phyloP scores from a whole-genome alignment of 2,329 filamentous ascomycete species.

The Claviceps sp. region DNA sequence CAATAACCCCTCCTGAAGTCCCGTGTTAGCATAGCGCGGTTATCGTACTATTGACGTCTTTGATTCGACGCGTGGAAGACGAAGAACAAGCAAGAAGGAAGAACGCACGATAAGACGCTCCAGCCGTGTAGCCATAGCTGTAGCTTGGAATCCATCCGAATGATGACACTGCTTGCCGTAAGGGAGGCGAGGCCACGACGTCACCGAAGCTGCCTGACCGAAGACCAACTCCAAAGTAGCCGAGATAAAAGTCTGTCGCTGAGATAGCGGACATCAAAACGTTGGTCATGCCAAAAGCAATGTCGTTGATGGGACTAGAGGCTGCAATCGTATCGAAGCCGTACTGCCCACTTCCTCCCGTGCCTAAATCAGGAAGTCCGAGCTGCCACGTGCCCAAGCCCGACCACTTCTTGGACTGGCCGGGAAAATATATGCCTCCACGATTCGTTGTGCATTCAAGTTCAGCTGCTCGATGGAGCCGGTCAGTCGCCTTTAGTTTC shows the following conservation, averaged over 20 bases:
- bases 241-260: slow-evolving; percentile 40
- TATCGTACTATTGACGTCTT: not conserved
- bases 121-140: slow-evolving; percentile 64
- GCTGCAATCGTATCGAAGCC: slow-evolving; percentile 38
- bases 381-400: slow-evolving; percentile 46
- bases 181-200: slow-evolving; percentile 34
- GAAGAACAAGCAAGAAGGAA: not conserved
- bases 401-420: slow-evolving; percentile 43
- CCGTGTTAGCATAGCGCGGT: not conserved
- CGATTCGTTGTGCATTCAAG: slow-evolving; percentile 40
- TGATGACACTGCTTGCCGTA: slow-evolving; percentile 44
- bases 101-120: slow-evolving; percentile 54
- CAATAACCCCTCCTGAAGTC: slow-evolving; percentile 24
- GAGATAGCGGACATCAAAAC: slow-evolving; percentile 40
- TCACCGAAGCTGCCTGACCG: slow-evolving; percentile 38
- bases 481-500: slow-evolving; percentile 3
- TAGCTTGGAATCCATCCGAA: slow-evolving; percentile 53
- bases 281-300: slow-evolving; percentile 27
- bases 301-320: slow-evolving; percentile 24
- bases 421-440: slow-evolving; percentile 44
- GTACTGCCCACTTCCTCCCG: slow-evolving; percentile 50
- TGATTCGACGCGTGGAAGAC: not conserved
- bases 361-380: slow-evolving; percentile 43
- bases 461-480: slow-evolving; percentile 22
- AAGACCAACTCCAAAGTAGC: slow-evolving; percentile 43